Conservation (phyloP, 1,139 yeast species). For the Taiozyma sp. region DNA sequence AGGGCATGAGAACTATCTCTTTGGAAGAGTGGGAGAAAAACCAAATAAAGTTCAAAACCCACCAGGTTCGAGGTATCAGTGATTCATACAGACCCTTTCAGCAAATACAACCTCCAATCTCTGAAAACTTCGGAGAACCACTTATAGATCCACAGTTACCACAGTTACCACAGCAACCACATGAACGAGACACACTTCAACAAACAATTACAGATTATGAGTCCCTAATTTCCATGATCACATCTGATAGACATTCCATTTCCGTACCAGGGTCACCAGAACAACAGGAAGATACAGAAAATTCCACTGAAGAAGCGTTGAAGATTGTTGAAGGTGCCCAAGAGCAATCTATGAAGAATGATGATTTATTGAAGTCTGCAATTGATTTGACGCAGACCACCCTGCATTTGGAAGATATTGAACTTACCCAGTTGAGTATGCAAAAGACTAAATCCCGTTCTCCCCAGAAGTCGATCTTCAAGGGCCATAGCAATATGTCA, state of each 20-base stretch:
- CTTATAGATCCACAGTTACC: background rate
- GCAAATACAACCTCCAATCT: background rate
- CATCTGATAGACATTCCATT: background rate
- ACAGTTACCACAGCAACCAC: background rate
- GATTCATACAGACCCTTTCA: background rate
- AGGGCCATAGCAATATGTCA: constrained; percentile 14
- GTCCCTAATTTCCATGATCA: background rate
- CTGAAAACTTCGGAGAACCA: background rate
- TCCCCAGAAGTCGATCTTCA: constrained; percentile 22
- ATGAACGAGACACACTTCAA: background rate
- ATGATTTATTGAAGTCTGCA: constrained; percentile 10
- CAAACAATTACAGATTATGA: background rate
- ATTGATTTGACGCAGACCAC: constrained; percentile 17
- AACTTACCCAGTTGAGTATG: constrained; percentile 4
- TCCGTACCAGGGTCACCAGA: background rate
- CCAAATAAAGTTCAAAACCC: constrained; percentile 3
- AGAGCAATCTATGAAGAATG: constrained; percentile 2
- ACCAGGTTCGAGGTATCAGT: background rate
- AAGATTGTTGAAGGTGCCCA: constrained; percentile 16
- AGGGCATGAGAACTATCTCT: constrained; percentile 16
- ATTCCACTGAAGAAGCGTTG: constrained; percentile 20
- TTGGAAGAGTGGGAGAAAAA: constrained; percentile 16
- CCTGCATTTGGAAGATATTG: constrained; percentile 6
- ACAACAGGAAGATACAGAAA: constrained; percentile 4
- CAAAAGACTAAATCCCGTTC: constrained; percentile 14